These are phyloP conservation scores for Tetragonia tetragonoides DNA, from an alignment of 148 eudicot species.

Conservation along the genomic window DNA sequence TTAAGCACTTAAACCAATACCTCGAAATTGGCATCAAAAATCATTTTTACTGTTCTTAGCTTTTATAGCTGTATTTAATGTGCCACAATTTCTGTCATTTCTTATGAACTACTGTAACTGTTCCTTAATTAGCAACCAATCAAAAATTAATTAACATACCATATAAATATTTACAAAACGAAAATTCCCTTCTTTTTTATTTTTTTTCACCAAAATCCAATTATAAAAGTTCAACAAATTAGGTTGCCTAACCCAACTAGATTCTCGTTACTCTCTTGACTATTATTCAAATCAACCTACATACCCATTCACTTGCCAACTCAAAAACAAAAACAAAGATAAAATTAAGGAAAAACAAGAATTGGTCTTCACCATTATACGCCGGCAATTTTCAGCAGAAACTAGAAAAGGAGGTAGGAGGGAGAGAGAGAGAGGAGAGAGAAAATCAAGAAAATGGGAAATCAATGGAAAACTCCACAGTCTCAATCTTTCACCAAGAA, in stretches of 20 bases:
- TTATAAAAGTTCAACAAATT: background rate
- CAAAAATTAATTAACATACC: too few relatives aligned
- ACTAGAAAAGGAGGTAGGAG: background rate
- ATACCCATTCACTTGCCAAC: constrained; percentile 2
- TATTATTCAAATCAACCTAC: background rate
- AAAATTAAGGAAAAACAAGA: background rate
- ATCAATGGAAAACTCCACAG: constrained; percentile 33
- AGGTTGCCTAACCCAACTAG: constrained; percentile 14
- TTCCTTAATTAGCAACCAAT: too few relatives aligned
- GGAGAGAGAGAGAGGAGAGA: background rate
- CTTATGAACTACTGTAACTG: too few relatives aligned
- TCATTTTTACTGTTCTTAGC: too few relatives aligned
- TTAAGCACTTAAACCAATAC: too few relatives aligned
- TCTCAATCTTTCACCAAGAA: constrained; percentile 41
- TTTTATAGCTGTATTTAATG: too few relatives aligned
- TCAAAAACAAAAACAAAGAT: background rate
- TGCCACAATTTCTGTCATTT: too few relatives aligned
- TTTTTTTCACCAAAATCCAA: too few relatives aligned
- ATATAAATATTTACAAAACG: too few relatives aligned
- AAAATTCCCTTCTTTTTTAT: too few relatives aligned
- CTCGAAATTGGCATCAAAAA: too few relatives aligned
- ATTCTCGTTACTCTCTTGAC: background rate
- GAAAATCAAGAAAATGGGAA: constrained; percentile 8
- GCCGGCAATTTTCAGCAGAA: background rate
- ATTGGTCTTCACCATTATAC: background rate